Evolutionary conservation across 208 protist genomes (phyloP).

Genomic region (Strigomonas culicis): DNA sequence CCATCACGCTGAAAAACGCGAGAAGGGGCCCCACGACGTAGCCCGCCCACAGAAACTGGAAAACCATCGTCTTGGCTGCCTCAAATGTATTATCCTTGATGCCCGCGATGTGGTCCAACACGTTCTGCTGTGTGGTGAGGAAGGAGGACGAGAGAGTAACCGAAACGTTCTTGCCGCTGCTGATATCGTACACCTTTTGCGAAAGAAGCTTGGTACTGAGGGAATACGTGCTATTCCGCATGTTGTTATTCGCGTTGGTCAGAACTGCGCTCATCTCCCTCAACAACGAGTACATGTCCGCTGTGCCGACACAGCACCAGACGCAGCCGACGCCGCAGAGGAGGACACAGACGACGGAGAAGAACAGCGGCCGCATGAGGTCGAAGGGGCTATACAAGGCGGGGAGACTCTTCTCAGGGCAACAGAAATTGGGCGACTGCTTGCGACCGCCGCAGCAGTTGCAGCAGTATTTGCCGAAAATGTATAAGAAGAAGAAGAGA

Average conservation of each 20-base stretch:
- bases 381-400: constrained; percentile 41
- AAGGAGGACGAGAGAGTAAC: neutral
- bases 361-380: constrained; percentile 32
- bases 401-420: constrained; percentile 15
- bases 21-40: constrained; percentile 27
- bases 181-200: neutral
- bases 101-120: neutral
- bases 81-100: neutral
- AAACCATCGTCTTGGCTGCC: neutral
- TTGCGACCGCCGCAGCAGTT: constrained; percentile 46
- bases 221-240: neutral
- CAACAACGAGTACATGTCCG: neutral
- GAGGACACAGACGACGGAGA: constrained; percentile 17
- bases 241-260: neutral
- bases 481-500: constrained; percentile 22
- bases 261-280: too few species aligned
- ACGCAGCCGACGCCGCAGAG: constrained; percentile 20
- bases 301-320: constrained; percentile 17
- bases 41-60: constrained; percentile 15
- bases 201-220: neutral
- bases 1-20: constrained; percentile 15
- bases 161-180: neutral
- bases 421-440: constrained; percentile 43
- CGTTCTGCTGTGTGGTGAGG: neutral
- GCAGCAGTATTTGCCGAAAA: constrained; percentile 32